These are phyloP conservation scores for Cladosporium colombiae DNA, from an alignment of 2,329 filamentous ascomycete genomes.

Conservation along the genomic window DNA sequence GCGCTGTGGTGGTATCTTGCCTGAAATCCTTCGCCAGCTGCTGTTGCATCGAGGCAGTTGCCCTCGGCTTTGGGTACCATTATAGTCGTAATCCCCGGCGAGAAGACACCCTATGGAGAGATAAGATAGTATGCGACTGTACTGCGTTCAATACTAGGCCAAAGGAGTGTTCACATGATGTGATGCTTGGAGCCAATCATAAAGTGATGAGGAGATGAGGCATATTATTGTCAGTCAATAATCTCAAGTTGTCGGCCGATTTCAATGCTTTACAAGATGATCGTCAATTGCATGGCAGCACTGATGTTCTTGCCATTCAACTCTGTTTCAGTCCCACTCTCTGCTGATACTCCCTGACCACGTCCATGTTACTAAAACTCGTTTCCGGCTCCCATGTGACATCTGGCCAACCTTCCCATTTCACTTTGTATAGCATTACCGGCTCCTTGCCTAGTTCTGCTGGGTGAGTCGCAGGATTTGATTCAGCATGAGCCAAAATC, in stretches of 20 bases:
- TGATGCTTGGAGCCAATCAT: not conserved
- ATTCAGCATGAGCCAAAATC: constrained; percentile 32
- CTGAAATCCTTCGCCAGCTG: not conserved
- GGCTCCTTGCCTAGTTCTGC: constrained; percentile 27
- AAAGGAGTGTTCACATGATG: not conserved
- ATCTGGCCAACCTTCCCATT: constrained; percentile 35
- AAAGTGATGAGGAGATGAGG: not conserved
- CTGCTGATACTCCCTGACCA: constrained; percentile 32
- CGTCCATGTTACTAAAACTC: constrained; percentile 33
- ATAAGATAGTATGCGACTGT: not conserved
- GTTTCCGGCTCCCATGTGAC: constrained; percentile 37
- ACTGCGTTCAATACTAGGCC: not conserved
- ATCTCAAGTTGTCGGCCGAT: not conserved
- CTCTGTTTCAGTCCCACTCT: constrained; percentile 22
- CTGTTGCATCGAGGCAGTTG: not conserved
- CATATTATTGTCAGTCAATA: not conserved
- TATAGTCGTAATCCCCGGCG: not conserved
- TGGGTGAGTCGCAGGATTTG: constrained; percentile 32
- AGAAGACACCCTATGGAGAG: not conserved
- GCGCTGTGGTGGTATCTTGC: not conserved
- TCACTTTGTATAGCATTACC: constrained; percentile 35
- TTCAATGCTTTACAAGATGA: not conserved
- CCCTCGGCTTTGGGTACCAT: not conserved
- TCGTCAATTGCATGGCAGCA: not conserved
- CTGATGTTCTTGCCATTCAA: not conserved